A percentile compares a stretch with the other conserved stretches of the same genome.
phyloP scores from a whole-genome alignment of 2,329 filamentous ascomycete genomes.

The Ophiostoma quercus region DNA sequence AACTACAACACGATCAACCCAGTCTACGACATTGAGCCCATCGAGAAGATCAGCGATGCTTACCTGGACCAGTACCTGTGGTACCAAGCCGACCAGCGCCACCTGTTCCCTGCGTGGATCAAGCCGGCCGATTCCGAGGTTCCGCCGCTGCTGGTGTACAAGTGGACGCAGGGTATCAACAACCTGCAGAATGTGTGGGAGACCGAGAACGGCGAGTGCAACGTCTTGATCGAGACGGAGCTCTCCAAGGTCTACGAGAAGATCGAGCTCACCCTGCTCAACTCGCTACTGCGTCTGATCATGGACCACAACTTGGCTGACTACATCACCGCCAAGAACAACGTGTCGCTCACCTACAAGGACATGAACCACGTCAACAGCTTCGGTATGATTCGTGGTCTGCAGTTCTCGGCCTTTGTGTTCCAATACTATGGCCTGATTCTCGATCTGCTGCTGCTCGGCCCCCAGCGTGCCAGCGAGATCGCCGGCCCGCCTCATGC shows the following conservation, averaged over 20 bases:
- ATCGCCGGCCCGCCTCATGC: conserved; percentile 90
- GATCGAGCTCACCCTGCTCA: conserved; percentile 92
- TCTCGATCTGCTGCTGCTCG: conserved; percentile 84
- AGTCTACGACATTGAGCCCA: conserved; percentile 97
- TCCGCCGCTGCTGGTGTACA: conserved; percentile 88
- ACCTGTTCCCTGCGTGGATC: conserved; percentile 97
- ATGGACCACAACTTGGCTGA: conserved; percentile 99
- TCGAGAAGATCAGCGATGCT: conserved; percentile 98
- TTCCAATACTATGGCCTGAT: conserved; percentile 99
- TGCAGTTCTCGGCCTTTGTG: conserved; percentile 97
- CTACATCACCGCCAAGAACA: conserved; percentile 99
- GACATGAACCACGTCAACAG: conserved; percentile 99
- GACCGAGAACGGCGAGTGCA: conserved; percentile 87
- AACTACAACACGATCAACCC: conserved; percentile 99
- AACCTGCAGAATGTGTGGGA: conserved; percentile 96
- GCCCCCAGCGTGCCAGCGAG: conserved; percentile 92
- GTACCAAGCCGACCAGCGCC: conserved; percentile 97
- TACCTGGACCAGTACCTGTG: conserved; percentile 98
- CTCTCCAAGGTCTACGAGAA: conserved; percentile 99
- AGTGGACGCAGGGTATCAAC: conserved; percentile 99
- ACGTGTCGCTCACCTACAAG: conserved; percentile 98
- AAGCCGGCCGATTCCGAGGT: conserved; percentile 98
- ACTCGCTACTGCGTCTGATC: conserved; percentile 85
- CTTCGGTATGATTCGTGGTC: conserved; percentile 94
- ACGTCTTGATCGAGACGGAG: conserved; percentile 97